Percentiles rank a stretch among this genome's conserved stretches.
Conservation (phyloP, 2,329 filamentous ascomycete genomes). For the Ophiostoma triangulosporum region DNA sequence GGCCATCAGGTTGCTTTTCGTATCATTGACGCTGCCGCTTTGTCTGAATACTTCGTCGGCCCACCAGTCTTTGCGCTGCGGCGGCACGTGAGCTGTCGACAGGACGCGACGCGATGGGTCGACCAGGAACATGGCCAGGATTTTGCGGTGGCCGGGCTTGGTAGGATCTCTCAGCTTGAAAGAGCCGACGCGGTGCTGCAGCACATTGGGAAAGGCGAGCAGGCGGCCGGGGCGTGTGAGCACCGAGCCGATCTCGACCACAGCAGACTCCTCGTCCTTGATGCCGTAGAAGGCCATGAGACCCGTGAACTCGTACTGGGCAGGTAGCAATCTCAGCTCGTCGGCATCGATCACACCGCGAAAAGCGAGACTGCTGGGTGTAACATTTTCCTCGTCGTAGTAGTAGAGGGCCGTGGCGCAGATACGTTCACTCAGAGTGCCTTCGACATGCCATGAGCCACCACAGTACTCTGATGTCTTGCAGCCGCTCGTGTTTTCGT, state of each 20-base stretch:
- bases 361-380: constrained; percentile 29
- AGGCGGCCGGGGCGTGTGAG: constrained; percentile 28
- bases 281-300: constrained; percentile 15
- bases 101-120: constrained; percentile 39
- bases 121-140: constrained; percentile 45
- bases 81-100: constrained; percentile 28
- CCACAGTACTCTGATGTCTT: constrained; percentile 28
- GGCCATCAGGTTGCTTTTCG: background rate
- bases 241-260: constrained; percentile 30
- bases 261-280: constrained; percentile 13
- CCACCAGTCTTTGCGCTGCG: constrained; percentile 26
- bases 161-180: constrained; percentile 36
- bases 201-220: constrained; percentile 28
- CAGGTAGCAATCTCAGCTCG: constrained; percentile 5
- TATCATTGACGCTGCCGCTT: background rate
- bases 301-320: constrained; percentile 9
- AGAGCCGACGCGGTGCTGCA: constrained; percentile 36
- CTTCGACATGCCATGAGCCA: constrained; percentile 23
- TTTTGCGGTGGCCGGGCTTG: constrained; percentile 39
- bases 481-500: constrained; percentile 16
- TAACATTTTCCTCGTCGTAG: constrained; percentile 38
- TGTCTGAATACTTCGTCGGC: constrained; percentile 9
- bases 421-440: constrained; percentile 39
- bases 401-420: constrained; percentile 42
- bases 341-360: constrained; percentile 16